Percentiles rank a stretch among this genome's conserved stretches.
Evolutionary conservation across 176 grass and related monocot genomes (phyloP).

Genomic region (Tillandsia leiboldiana): DNA sequence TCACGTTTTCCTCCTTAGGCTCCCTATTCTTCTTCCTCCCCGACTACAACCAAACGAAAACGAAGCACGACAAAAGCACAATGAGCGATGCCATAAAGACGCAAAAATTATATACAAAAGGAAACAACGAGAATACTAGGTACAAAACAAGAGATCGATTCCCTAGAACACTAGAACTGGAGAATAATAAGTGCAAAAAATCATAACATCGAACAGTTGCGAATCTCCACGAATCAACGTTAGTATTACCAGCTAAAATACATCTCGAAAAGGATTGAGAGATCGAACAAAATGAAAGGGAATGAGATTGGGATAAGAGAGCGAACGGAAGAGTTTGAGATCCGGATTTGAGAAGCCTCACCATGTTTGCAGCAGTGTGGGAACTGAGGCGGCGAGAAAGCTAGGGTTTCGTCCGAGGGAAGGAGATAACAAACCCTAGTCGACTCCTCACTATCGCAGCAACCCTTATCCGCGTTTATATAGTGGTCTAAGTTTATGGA

Average conservation of each 20-base stretch:
- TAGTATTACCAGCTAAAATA: background rate
- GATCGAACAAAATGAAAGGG: background rate
- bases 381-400: background rate
- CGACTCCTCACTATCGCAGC: background rate
- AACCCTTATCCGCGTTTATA: background rate
- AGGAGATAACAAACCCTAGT: background rate
- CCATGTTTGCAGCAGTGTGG: background rate
- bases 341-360: background rate
- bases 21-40: slow-evolving; percentile 65
- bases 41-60: slow-evolving; percentile 29
- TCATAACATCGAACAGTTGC: no score
- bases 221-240: no score
- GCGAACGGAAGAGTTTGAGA: background rate
- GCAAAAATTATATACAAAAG: background rate
- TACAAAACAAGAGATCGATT: no score
- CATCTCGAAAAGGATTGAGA: background rate
- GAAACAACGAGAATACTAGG: no score
- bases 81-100: background rate
- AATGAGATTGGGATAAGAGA: background rate
- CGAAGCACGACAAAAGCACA: background rate
- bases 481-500: background rate
- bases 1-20: slow-evolving; percentile 80
- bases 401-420: background rate
- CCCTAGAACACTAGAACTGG: no score
- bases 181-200: no score